Base-by-base conservation (phyloP, 371 early-diverging fungal genomes). In the Chytridium lagenaria region DNA sequence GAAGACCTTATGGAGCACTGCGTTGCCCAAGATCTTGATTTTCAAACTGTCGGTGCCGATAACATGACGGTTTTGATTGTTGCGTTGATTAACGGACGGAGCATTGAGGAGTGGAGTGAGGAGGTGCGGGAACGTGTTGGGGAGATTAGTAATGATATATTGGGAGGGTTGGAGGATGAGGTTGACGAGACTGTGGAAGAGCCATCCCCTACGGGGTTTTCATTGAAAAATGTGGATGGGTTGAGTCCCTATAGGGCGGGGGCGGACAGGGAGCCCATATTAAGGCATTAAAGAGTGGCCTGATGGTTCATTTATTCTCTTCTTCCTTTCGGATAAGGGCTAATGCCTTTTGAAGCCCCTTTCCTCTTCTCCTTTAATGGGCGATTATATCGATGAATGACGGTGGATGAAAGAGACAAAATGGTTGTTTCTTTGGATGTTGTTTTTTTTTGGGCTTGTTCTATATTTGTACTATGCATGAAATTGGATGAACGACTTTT, bases 11-110 rank as follows among this genome's bases (percentile, higher is more conserved):
- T 97, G 96, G 94, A 95, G 64, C 78, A 83, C 64, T 98, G 99
- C 81, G 84, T 98, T 66, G 96, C 97, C 36, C 84, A 87, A 36
- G 82, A 93, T 70, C 88, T 87, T 69, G 93, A 92, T 38, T 77
- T 91, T 59, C 92, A 92, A 55, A 95, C 94, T n/a, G 86, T 96
- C 31, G 99, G 99, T 15, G 96, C 96, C 83, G 99, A 98, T 79
- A 98, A 98, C 85, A 98, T 98, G 99, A 95, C 98, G 0, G 92
- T 97, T 16, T 83, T 96, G 49, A 93, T 98, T 52, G 92, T 95
- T 2, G 99, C 87, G 0, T 79, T 97, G 50, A 83, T 97, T 73
- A 86, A 92, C 71, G 95, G 93, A 28, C 19, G 36, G 34, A 67
- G 67, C 51, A 44, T 52, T 34, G 70, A 77, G 37, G 70, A 74